Base-by-base conservation (phyloP, 2,329 filamentous ascomycete species). In the Lecanicillium sp. region DNA sequence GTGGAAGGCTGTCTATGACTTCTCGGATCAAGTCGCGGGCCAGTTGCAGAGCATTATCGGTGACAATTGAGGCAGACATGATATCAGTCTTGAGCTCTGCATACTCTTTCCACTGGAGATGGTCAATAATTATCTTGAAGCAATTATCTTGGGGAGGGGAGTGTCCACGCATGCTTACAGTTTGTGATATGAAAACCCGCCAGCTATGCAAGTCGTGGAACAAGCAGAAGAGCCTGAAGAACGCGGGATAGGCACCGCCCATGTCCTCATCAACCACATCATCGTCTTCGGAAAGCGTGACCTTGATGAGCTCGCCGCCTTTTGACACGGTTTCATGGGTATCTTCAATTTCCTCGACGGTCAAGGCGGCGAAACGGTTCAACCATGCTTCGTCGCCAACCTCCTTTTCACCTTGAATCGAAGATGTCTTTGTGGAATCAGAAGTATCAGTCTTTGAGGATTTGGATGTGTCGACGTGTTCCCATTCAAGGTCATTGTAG, bases 1-100 rank as follows among this genome's bases (percentile, higher is more conserved):
- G 19, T 9, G 31, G 33, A 13, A 32, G 33, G 19, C 6, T 30
- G 38, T 41, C 27, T 11, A 38, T n/a, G 20, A 29, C 33, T 5
- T 42, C 40, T 29, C 40, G 25, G 0, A 42, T 38, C 25, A 56
- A 44, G 35, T 50, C 44, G 16, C 38, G 43, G 15, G 50, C 44
- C 31, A 57, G 45, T 38, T 52, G 42, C 25, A 55, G 45, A n/a
- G 48, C 52, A 41, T 43, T 48, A 38, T 60, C 57, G 18, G 54
- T 60, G 32, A 54, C 51, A 15, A 56, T 25, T 18, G 56, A 50
- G 5, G 57, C 54, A 11, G 54, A 54, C 45, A 54, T 52, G 5
- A 60, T 45, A 19, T 57, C 50, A 14, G 57, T 53, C 14, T 48
- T 45, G 17, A 47, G 46, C 13, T 51, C 43, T 33, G 44, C 45